Evolutionary conservation across 2,329 filamentous ascomycete species (phyloP).

Genomic region (Xylariaceae sp.): DNA sequence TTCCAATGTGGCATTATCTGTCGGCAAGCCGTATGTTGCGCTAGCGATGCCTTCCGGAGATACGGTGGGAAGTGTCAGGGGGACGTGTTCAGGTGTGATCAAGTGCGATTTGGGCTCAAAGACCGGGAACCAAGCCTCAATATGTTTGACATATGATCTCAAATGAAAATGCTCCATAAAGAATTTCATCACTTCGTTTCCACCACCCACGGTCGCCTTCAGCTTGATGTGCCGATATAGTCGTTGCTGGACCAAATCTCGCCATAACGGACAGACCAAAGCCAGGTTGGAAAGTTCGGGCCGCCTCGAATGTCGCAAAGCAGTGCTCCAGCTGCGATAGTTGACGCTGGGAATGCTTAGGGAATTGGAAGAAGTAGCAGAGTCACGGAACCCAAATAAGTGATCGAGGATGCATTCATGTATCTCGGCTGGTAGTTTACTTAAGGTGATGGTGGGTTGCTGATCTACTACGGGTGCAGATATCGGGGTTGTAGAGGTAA

Average conservation of each 20-base stretch:
- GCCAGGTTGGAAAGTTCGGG: slow-evolving; percentile 64
- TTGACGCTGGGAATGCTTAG: slow-evolving; percentile 48
- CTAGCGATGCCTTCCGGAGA: slow-evolving; percentile 52
- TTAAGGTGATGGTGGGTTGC: slow-evolving; percentile 34
- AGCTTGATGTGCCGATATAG: slow-evolving; percentile 74
- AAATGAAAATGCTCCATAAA: slow-evolving; percentile 57
- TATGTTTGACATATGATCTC: slow-evolving; percentile 61
- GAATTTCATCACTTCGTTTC: slow-evolving; percentile 57
- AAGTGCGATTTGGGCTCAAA: slow-evolving; percentile 55
- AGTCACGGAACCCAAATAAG: slow-evolving; percentile 64
- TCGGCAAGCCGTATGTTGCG: slow-evolving; percentile 54
- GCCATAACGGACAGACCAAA: slow-evolving; percentile 60
- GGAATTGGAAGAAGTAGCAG: slow-evolving; percentile 53
- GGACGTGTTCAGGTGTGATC: slow-evolving; percentile 36
- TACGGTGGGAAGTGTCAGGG: slow-evolving; percentile 46
- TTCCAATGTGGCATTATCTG: slow-evolving; percentile 65
- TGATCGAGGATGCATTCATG: slow-evolving; percentile 69
- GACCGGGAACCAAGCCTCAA: slow-evolving; percentile 75
- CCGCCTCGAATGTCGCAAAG: slow-evolving; percentile 61
- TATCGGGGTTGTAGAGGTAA: slow-evolving; percentile 22
- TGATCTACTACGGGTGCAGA: slow-evolving; percentile 20
- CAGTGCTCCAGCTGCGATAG: slow-evolving; percentile 58
- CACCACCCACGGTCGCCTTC: slow-evolving; percentile 62
- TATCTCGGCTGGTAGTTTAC: slow-evolving; percentile 62
- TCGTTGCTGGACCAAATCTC: slow-evolving; percentile 63